A percentile compares a stretch with the other conserved stretches of the same genome.
These are phyloP conservation scores for Croton setiger DNA, from an alignment of 441 rosid genomes.

Conservation along the genomic window DNA sequence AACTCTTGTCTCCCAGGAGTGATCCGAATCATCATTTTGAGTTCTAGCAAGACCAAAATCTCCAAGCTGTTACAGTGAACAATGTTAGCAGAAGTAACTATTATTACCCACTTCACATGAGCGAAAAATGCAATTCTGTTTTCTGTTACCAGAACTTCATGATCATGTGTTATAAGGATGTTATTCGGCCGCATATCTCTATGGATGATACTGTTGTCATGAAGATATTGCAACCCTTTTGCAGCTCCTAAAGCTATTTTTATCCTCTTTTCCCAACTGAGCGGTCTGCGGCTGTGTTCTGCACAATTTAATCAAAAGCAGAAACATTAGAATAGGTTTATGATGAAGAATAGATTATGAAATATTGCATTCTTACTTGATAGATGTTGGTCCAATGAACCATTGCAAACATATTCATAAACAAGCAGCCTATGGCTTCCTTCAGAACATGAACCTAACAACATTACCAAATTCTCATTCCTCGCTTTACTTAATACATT, in stretches of 20 bases:
- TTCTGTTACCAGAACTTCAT: constrained; percentile 44
- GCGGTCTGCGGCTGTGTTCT: constrained; percentile 70
- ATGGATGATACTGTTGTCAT: constrained; percentile 47
- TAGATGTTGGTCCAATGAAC: constrained; percentile 49
- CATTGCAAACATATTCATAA: constrained; percentile 69
- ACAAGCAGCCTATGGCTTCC: constrained; percentile 87
- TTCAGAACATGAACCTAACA: constrained; percentile 88
- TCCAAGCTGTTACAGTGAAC: constrained; percentile 45
- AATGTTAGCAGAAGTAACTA: constrained; percentile 42
- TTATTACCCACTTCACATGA: background rate
- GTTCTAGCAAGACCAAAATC: constrained; percentile 75
- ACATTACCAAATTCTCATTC: constrained; percentile 67
- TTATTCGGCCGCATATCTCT: constrained; percentile 60
- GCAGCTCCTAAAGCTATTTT: constrained; percentile 78
- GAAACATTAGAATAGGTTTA: constrained; percentile 5
- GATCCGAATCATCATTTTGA: constrained; percentile 58
- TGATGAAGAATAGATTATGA: background rate
- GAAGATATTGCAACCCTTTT: constrained; percentile 59
- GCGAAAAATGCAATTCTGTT: constrained; percentile 12
- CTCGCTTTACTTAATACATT: constrained; percentile 79
- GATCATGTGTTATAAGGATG: constrained; percentile 33
- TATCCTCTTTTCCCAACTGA: constrained; percentile 70
- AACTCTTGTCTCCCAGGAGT: constrained; percentile 56
- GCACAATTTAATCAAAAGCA: constrained; percentile 31
- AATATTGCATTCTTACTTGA: constrained; percentile 35